Evolutionary conservation across 441 rosid species (phyloP).

Genomic region (Adansonia madagascariensis): DNA sequence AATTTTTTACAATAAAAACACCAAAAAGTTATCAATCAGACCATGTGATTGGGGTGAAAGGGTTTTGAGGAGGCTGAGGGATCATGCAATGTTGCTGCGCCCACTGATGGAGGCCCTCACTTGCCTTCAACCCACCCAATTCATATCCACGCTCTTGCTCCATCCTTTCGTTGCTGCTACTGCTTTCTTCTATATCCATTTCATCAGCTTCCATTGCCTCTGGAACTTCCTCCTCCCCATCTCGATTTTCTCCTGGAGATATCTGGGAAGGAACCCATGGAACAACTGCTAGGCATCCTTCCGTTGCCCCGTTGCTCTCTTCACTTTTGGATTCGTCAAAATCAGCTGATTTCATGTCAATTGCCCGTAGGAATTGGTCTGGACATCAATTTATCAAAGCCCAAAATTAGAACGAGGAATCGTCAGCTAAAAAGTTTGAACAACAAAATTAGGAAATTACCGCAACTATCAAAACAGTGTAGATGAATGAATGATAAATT

Average conservation of each 20-base stretch:
- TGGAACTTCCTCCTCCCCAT: slow-evolving; percentile 21
- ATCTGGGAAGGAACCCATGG: slow-evolving; percentile 55
- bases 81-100: slow-evolving; percentile 65
- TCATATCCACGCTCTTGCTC: slow-evolving; percentile 29
- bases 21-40: slow-evolving; percentile 27
- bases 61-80: slow-evolving; percentile 48
- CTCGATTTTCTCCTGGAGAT: slow-evolving; percentile 17
- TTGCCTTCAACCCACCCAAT: slow-evolving; percentile 30
- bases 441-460: neutral
- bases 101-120: slow-evolving; percentile 48
- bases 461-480: neutral
- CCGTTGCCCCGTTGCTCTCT: slow-evolving; percentile 14
- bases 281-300: slow-evolving; percentile 52
- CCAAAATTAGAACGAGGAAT: neutral
- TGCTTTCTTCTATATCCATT: slow-evolving; percentile 62
- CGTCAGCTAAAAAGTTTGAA: neutral
- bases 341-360: slow-evolving; percentile 28
- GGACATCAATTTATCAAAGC: slow-evolving; percentile 12
- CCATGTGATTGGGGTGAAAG: slow-evolving; percentile 62
- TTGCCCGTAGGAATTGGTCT: slow-evolving; percentile 44
- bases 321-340: slow-evolving; percentile 26
- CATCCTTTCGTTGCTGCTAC: neutral
- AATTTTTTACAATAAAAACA: neutral
- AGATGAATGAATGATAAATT: neutral
- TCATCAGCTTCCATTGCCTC: slow-evolving; percentile 57